Conservation (phyloP, 345 rosid species). For the Aegle marmelos region DNA sequence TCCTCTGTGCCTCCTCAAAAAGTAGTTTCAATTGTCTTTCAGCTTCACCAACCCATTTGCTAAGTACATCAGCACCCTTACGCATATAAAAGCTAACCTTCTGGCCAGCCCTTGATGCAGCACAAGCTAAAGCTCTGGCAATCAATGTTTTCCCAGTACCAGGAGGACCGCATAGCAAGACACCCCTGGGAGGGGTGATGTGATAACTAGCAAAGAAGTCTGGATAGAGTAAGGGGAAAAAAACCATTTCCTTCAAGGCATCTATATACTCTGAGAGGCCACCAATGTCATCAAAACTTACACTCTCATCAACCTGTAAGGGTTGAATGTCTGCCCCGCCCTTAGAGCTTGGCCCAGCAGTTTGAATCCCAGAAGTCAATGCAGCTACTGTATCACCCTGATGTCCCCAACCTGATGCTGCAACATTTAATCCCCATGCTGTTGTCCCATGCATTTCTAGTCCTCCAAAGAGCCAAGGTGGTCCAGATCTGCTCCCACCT, state of each 20-base stretch:
- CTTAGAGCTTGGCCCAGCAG: constrained; percentile 99
- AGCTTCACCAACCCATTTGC: constrained; percentile 99
- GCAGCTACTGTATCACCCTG: constrained; percentile 81
- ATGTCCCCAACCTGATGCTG: constrained; percentile 99
- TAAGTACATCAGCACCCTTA: constrained; percentile 99
- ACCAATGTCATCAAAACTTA: constrained; percentile 95
- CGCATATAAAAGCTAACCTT: constrained; percentile 99
- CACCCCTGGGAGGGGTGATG: constrained; percentile 97
- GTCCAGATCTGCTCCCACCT: constrained; percentile 90
- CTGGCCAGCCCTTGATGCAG: constrained; percentile 99
- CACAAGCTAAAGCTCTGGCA: constrained; percentile 99
- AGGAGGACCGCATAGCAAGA: constrained; percentile 98
- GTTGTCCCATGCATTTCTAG: constrained; percentile 83
- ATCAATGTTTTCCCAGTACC: constrained; percentile 99
- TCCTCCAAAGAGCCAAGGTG: constrained; percentile 98
- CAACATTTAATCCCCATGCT: constrained; percentile 83
- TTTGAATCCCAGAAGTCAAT: constrained; percentile 84
- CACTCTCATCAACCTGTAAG: constrained; percentile 87
- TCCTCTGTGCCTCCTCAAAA: constrained; percentile 97
- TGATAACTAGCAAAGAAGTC: constrained; percentile 96
- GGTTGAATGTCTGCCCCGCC: constrained; percentile 99
- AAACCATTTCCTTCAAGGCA: constrained; percentile 99
- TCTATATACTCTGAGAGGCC: constrained; percentile 93
- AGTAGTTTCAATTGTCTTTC: constrained; percentile 97
- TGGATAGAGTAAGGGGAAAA: constrained; percentile 96